These are phyloP conservation scores for Phyllostachys edulis DNA, from an alignment of 176 grass and related monocot species.

Conservation along the genomic window DNA sequence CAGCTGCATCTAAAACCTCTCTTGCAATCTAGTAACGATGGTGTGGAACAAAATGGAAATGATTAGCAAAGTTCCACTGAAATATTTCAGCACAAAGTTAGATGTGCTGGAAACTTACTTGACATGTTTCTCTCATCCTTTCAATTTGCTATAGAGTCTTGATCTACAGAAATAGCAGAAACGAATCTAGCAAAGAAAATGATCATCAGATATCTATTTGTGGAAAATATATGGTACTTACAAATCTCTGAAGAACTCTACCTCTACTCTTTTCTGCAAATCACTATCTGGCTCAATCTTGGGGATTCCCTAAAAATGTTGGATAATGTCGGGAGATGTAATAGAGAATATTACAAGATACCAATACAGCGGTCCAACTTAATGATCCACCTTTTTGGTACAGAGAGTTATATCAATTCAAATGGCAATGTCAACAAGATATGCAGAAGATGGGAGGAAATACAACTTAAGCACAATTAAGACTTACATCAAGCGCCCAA, in stretches of 20 bases:
- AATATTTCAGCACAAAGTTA: slow-evolving; percentile 2
- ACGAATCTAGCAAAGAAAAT: slow-evolving; percentile 1
- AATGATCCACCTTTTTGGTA: not conserved
- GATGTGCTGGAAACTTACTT: slow-evolving; percentile 51
- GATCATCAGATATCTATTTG: slow-evolving; percentile 21
- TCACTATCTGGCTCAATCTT: slow-evolving; percentile 94
- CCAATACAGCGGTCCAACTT: not conserved
- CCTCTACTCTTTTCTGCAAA: slow-evolving; percentile 93
- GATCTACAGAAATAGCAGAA: slow-evolving; percentile 53
- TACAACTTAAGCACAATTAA: not conserved
- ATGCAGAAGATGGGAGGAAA: slow-evolving; percentile 14
- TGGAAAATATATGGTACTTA: not conserved
- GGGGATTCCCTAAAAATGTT: slow-evolving; percentile 67
- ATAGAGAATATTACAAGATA: slow-evolving; percentile 10
- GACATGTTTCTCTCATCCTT: slow-evolving; percentile 96
- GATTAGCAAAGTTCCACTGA: not conserved
- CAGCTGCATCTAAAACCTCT: slow-evolving; percentile 91
- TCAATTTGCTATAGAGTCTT: slow-evolving; percentile 92
- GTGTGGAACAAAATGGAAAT: slow-evolving; percentile 8
- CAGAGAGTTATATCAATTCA: slow-evolving; percentile 6
- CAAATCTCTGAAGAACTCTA: slow-evolving; percentile 38
- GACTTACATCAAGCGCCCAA: slow-evolving; percentile 87
- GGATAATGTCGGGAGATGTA: slow-evolving; percentile 18
- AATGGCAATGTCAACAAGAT: not conserved
- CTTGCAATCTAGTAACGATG: slow-evolving; percentile 70